phyloP scores from a whole-genome alignment of 108 stramenopile species.

The Skeletonema tropicum region DNA sequence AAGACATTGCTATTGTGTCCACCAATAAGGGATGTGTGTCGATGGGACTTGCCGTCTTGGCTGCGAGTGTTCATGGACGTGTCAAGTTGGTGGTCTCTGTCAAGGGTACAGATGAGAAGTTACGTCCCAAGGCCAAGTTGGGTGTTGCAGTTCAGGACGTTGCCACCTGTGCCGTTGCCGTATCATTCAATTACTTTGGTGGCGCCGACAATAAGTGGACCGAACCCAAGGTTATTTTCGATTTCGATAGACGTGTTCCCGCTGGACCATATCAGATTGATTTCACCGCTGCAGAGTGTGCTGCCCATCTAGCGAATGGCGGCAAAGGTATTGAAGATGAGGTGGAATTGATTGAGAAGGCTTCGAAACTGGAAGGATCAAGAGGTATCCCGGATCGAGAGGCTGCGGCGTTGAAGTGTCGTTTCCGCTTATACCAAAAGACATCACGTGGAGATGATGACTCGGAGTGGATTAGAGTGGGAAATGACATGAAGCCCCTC shows the following conservation, averaged over 20 bases:
- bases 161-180: conserved; percentile 74
- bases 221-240: conserved; percentile 81
- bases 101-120: conserved; percentile 52
- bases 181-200: conserved; percentile 75
- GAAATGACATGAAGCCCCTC: conserved; percentile 69
- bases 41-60: conserved; percentile 73
- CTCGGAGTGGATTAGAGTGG: conserved; percentile 67
- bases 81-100: conserved; percentile 46
- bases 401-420: conserved; percentile 71
- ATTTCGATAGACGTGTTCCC: conserved; percentile 90
- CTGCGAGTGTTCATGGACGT: conserved; percentile 78
- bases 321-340: conserved; percentile 28
- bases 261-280: conserved; percentile 86
- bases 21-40: conserved; percentile 69
- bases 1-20: conserved; percentile 58
- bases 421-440: conserved; percentile 77
- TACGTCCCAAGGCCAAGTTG: conserved; percentile 62
- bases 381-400: conserved; percentile 80
- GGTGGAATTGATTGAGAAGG: conserved; percentile 60
- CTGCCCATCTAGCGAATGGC: conserved; percentile 49
- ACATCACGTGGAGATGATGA: conserved; percentile 58
- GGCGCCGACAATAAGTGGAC: conserved; percentile 63
- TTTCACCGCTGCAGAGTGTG: conserved; percentile 80
- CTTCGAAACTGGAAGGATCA: conserved; percentile 62
- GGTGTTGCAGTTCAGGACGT: conserved; percentile 73